phyloP scores from a whole-genome alignment of 306 rosid species.

The Nissolia schottii region DNA sequence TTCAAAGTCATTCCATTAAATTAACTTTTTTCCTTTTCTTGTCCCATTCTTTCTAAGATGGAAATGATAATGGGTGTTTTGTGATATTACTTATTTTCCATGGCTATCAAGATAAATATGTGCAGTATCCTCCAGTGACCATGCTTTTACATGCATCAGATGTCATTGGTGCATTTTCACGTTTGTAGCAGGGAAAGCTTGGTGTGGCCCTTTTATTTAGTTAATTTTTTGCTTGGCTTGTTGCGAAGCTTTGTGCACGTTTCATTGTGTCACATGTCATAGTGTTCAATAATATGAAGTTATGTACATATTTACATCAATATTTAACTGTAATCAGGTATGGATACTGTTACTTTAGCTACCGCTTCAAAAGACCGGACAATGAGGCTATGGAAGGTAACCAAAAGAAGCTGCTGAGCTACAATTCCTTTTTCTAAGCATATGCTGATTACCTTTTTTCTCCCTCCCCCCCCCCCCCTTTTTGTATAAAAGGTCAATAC shows the following conservation, averaged over 20 bases:
- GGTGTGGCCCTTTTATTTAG: neutral
- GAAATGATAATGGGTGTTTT: neutral
- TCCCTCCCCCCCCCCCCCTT: too few species aligned
- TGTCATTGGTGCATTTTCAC: neutral
- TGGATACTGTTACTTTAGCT: constrained; percentile 47
- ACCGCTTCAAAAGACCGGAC: constrained; percentile 90
- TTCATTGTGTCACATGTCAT: neutral
- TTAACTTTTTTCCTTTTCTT: neutral
- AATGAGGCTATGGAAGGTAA: constrained; percentile 91
- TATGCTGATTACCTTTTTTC: constrained; percentile 22
- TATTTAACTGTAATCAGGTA: constrained; percentile 39
- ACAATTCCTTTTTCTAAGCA: neutral
- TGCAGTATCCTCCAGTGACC: neutral
- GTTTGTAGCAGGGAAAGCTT: neutral
- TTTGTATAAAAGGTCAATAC: constrained; percentile 45
- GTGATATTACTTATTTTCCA: neutral
- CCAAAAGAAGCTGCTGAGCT: constrained; percentile 4
- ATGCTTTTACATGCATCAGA: neutral
- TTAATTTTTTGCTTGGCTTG: neutral
- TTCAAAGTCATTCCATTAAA: neutral
- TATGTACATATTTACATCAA: neutral
- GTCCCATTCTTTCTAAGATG: neutral
- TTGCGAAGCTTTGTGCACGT: neutral
- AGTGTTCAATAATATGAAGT: neutral
- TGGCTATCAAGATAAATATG: neutral